These are phyloP conservation scores for Amborella trichopoda DNA, from an alignment of 164 flowering plant genomes.

Conservation along the genomic window DNA sequence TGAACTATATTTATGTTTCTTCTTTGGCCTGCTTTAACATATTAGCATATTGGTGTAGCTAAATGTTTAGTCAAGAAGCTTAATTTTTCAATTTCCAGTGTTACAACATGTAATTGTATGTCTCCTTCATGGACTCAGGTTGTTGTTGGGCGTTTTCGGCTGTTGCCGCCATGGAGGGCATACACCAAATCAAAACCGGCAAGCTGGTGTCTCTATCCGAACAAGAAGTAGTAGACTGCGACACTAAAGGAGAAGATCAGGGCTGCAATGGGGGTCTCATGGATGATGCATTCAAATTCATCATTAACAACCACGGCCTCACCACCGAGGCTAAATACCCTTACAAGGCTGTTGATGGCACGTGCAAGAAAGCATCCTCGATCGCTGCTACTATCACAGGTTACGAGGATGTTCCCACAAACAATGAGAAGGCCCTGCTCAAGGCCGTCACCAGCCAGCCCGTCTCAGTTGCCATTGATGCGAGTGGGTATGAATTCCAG, in stretches of 20 bases:
- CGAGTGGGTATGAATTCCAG: conserved; percentile 10
- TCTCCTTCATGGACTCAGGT: too few species aligned
- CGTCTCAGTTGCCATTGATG: conserved; percentile 21
- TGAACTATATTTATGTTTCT: too few species aligned
- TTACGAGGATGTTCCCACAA: conserved; percentile 1
- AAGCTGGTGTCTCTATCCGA: conserved; percentile 3
- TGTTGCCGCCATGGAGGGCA: conserved; percentile 1
- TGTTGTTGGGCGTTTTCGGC: conserved; percentile 9
- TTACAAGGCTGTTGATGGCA: conserved; percentile 11
- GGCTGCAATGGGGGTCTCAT: conserved; percentile 2
- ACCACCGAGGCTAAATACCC: conserved; percentile 12
- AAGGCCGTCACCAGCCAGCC: conserved; percentile 11
- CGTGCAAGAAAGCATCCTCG: conserved; percentile 9
- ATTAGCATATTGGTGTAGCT: background rate
- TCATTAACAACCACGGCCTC: background rate
- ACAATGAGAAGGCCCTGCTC: conserved; percentile 6
- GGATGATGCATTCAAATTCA: conserved; percentile 2
- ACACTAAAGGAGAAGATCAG: background rate
- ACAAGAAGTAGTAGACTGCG: conserved; percentile 3
- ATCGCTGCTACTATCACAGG: conserved; percentile 1
- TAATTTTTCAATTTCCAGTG: background rate
- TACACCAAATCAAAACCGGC: background rate
- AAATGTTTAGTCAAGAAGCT: background rate
- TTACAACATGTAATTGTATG: background rate
- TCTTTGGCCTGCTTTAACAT: background rate